These are phyloP conservation scores for Knoxdaviesia capensis DNA, from an alignment of 2,329 filamentous ascomycete species.

Conservation along the genomic window DNA sequence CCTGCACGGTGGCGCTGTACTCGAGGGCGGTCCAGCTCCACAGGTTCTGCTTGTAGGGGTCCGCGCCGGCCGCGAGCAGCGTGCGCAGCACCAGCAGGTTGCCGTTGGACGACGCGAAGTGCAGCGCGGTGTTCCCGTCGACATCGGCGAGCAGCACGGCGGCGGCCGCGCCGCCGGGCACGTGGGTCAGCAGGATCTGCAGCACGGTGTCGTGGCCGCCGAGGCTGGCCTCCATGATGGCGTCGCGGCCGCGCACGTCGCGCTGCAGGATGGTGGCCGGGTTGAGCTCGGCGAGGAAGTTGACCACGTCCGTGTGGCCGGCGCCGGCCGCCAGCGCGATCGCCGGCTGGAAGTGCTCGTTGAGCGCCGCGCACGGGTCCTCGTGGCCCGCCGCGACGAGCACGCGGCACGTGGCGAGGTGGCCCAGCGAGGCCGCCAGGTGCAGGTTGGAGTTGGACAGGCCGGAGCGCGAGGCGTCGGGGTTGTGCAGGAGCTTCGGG, in stretches of 20 bases:
- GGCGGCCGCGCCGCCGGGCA: conserved; percentile 28
- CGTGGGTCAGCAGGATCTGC: conserved; percentile 43
- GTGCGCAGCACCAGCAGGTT: conserved; percentile 60
- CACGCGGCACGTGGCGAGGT: conserved; percentile 45
- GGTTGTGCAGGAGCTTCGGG: conserved; percentile 54
- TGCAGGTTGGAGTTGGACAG: conserved; percentile 74
- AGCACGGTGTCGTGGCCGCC: conserved; percentile 42
- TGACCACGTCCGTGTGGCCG: conserved; percentile 55
- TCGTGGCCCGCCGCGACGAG: conserved; percentile 63
- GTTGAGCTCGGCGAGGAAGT: conserved; percentile 45
- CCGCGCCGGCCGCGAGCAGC: conserved; percentile 58
- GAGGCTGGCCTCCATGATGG: conserved; percentile 44
- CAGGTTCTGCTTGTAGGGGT: conserved; percentile 49
- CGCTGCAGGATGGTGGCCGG: conserved; percentile 40
- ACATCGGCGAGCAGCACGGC: conserved; percentile 40
- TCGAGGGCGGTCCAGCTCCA: conserved; percentile 71
- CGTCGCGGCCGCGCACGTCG: conserved; percentile 50
- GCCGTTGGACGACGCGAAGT: conserved; percentile 69
- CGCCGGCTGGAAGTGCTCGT: conserved; percentile 62
- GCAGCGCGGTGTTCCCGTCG: conserved; percentile 69
- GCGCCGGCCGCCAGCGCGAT: conserved; percentile 56
- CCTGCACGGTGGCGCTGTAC: conserved; percentile 64
- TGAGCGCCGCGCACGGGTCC: conserved; percentile 49
- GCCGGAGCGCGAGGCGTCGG: conserved; percentile 44
- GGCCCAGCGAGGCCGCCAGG: conserved; percentile 55